A percentile compares a stretch with the other conserved stretches of the same genome.
phyloP scores from a whole-genome alignment of 2,329 filamentous ascomycete genomes.

The Alternaria sp. region DNA sequence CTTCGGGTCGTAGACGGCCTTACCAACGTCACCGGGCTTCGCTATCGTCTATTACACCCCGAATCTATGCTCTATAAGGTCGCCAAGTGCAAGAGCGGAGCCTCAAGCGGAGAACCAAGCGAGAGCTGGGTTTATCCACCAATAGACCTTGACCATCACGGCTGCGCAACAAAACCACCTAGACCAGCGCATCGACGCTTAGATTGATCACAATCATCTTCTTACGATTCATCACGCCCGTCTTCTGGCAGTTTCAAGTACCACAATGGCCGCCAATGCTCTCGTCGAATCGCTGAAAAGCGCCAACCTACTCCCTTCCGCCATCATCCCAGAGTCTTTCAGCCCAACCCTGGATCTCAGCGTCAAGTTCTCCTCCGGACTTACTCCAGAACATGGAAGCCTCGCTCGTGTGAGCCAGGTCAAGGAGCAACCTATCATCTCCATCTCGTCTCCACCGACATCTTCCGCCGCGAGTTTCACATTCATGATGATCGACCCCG shows the following conservation, averaged over 20 bases:
- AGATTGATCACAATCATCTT: not conserved
- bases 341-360: constrained; percentile 51
- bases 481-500: constrained; percentile 61
- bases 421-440: constrained; percentile 22
- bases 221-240: too few species aligned
- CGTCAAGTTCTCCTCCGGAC: constrained; percentile 39
- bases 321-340: constrained; percentile 54
- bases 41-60: constrained; percentile 2
- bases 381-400: constrained; percentile 32
- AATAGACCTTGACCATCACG: constrained; percentile 2
- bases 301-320: constrained; percentile 39
- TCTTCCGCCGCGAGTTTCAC: constrained; percentile 47
- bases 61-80: constrained; percentile 10
- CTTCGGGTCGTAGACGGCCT: not conserved
- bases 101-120: constrained; percentile 5
- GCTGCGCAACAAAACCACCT: constrained; percentile 7
- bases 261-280: constrained; percentile 3
- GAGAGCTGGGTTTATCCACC: constrained; percentile 16
- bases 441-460: constrained; percentile 38
- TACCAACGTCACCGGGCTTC: not conserved
- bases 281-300: constrained; percentile 33
- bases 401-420: constrained; percentile 46
- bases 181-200: not conserved
- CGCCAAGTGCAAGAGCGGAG: constrained; percentile 12
- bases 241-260: not conserved